These are phyloP conservation scores for Aspergillus amoenus DNA, from an alignment of 2,329 filamentous ascomycete species.

Conservation along the genomic window DNA sequence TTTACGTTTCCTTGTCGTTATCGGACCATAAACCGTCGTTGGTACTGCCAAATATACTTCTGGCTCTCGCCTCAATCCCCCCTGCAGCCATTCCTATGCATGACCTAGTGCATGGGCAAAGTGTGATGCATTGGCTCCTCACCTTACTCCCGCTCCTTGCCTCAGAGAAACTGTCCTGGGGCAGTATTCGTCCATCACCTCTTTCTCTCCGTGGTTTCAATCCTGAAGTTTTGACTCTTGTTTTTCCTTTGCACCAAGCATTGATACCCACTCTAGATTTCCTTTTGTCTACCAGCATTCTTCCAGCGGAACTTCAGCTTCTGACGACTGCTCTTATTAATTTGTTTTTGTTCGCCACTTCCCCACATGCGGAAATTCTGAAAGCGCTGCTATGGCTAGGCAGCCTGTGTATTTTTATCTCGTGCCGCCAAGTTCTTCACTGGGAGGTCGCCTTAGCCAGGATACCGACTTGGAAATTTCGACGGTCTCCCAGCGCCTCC, in stretches of 20 bases:
- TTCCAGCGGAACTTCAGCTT: conserved; percentile 83
- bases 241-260: conserved; percentile 83
- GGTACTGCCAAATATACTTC: conserved; percentile 76
- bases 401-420: conserved; percentile 72
- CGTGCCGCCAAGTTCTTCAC: conserved; percentile 70
- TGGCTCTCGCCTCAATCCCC: conserved; percentile 76
- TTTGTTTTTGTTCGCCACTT: conserved; percentile 71
- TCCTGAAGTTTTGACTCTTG: conserved; percentile 59
- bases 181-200: conserved; percentile 34
- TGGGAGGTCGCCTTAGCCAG: conserved; percentile 85
- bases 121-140: conserved; percentile 74
- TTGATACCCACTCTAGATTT: conserved; percentile 72
- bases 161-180: conserved; percentile 42
- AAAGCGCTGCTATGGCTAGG: conserved; percentile 83
- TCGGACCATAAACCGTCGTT: conserved; percentile 60
- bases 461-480: conserved; percentile 88
- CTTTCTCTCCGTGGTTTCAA: conserved; percentile 43
- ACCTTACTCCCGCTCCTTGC: conserved; percentile 68
- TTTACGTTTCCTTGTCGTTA: conserved; percentile 74
- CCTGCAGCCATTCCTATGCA: conserved; percentile 67
- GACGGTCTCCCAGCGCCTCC: conserved; percentile 49
- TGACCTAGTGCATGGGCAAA: conserved; percentile 57
- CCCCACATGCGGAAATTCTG: conserved; percentile 80
- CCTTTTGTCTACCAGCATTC: conserved; percentile 83
- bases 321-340: conserved; percentile 81